phyloP scores from a whole-genome alignment of 2,329 filamentous ascomycete species.

The Xylariaceae sp. region DNA sequence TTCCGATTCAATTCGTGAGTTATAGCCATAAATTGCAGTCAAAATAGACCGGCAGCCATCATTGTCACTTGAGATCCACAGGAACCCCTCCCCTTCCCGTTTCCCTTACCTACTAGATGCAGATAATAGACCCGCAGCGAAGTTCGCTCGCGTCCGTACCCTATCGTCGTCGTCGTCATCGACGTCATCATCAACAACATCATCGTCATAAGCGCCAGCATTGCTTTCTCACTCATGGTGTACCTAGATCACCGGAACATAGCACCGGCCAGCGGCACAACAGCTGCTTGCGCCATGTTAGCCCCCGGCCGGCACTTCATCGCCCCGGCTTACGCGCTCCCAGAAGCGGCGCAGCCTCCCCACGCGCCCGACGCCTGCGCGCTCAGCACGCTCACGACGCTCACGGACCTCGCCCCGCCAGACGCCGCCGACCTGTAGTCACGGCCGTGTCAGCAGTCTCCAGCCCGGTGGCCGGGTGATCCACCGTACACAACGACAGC shows the following conservation, averaged over 20 bases:
- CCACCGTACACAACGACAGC: too few relatives aligned
- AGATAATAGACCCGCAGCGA: background rate
- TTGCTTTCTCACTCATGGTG: background rate
- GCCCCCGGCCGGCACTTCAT: constrained; percentile 2
- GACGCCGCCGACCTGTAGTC: constrained; percentile 52
- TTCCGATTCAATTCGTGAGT: too few relatives aligned
- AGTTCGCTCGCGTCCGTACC: background rate
- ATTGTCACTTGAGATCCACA: too few relatives aligned
- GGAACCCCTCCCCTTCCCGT: too few relatives aligned
- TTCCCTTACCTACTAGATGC: background rate
- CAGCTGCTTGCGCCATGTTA: too few relatives aligned
- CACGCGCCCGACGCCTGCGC: constrained; percentile 46
- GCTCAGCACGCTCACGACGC: constrained; percentile 40
- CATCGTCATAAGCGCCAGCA: background rate
- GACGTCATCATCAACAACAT: background rate
- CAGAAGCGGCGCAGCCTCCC: constrained; percentile 58
- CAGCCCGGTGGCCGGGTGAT: too few relatives aligned
- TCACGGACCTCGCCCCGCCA: constrained; percentile 46
- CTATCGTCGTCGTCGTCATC: background rate
- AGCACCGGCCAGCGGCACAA: too few relatives aligned
- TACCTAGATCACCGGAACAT: too few relatives aligned
- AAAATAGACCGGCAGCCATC: too few relatives aligned
- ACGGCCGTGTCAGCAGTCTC: too few relatives aligned
- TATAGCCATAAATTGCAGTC: too few relatives aligned
- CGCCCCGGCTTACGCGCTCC: constrained; percentile 48